A percentile compares a stretch with the other conserved stretches of the same genome.
phyloP scores from a whole-genome alignment of 257 asterid species.

The Solanum stenotomum region DNA sequence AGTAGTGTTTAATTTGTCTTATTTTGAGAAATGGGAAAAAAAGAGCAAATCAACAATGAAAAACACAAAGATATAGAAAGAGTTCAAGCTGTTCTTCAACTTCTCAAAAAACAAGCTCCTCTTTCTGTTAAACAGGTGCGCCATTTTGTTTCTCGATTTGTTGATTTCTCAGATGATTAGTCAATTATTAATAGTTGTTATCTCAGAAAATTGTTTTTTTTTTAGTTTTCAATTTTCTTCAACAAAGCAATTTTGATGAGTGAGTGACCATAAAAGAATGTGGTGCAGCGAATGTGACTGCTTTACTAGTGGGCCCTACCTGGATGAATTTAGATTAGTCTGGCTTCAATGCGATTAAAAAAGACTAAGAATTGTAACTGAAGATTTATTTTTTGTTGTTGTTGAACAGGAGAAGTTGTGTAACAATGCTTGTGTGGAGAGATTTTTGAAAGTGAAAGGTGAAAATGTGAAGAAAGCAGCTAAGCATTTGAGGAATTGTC shows the following conservation, averaged over 20 bases:
- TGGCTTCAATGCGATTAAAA: neutral
- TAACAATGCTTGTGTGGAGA: conserved; percentile 61
- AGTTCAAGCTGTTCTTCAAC: conserved; percentile 57
- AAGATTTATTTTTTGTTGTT: neutral
- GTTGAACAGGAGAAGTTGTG: conserved; percentile 74
- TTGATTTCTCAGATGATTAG: neutral
- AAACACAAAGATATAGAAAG: conserved; percentile 48
- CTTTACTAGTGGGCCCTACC: neutral
- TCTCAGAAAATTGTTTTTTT: neutral
- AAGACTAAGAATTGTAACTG: neutral
- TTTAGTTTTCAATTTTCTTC: no score
- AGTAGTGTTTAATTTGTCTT: neutral
- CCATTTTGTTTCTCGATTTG: neutral
- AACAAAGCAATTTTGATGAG: neutral
- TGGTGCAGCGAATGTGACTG: neutral
- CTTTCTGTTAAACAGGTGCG: conserved; percentile 75
- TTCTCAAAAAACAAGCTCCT: conserved; percentile 70
- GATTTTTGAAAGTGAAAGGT: conserved; percentile 73
- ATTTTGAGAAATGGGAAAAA: conserved; percentile 47
- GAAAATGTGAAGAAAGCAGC: conserved; percentile 85
- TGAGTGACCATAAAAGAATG: neutral
- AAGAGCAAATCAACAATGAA: conserved; percentile 36
- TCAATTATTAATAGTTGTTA: neutral
- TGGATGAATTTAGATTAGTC: neutral
- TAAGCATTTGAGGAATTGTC: conserved; percentile 64